A percentile compares a stretch with the other conserved stretches of the same genome.
Conservation (phyloP, 2,329 filamentous ascomycete species). For the Colletotrichum melonis region DNA sequence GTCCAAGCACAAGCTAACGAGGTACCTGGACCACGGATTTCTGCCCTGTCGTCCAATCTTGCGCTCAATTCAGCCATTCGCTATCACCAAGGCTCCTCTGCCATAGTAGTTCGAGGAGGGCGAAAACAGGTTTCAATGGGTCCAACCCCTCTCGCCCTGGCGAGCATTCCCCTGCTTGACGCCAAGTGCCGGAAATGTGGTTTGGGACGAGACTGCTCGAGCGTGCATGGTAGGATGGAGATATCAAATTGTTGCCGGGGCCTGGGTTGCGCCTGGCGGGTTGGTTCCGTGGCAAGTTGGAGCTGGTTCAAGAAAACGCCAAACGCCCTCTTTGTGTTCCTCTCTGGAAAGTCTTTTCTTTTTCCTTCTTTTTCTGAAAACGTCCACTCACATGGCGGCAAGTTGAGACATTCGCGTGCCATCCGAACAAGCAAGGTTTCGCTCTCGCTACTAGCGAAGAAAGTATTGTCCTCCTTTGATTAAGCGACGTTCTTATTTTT, state of each 20-base stretch:
- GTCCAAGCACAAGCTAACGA: conserved; percentile 27
- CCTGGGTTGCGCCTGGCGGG: background rate
- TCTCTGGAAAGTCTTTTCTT: background rate
- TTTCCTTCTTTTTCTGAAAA: background rate
- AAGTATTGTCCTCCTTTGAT: background rate
- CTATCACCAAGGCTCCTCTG: background rate
- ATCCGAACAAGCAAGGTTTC: conserved; percentile 1
- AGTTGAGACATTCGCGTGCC: conserved; percentile 20
- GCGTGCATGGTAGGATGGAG: conserved; percentile 11
- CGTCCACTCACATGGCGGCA: conserved; percentile 3
- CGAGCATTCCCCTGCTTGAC: conserved; percentile 26
- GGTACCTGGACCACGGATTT: background rate
- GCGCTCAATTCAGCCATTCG: background rate
- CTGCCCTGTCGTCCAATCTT: conserved; percentile 21
- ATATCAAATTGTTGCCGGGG: background rate
- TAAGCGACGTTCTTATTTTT: background rate
- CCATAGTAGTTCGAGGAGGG: background rate
- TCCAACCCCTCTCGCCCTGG: background rate
- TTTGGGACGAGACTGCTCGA: conserved; percentile 20
- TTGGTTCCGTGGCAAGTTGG: background rate
- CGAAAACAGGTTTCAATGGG: conserved; percentile 28
- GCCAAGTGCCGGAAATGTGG: background rate
- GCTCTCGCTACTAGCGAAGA: background rate
- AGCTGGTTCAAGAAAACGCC: conserved; percentile 6
- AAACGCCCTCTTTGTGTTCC: background rate